A percentile compares a stretch with the other conserved stretches of the same genome.
Conservation (phyloP, 2,329 filamentous ascomycete species). For the Talaromyces marneffei region DNA sequence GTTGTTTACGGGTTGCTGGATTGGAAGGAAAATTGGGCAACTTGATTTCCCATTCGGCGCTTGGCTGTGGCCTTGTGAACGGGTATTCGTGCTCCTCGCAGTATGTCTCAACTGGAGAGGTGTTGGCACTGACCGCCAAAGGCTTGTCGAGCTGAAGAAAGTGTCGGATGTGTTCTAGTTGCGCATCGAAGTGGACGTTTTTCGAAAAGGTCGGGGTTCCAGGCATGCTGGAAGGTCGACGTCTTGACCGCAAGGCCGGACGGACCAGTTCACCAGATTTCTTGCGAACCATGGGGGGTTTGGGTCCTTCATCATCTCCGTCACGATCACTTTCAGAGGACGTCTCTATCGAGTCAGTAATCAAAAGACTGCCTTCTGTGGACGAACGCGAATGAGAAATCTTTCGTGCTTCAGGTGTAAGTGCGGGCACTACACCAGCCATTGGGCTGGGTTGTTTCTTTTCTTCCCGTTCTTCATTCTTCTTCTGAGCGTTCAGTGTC, state of each 20-base stretch:
- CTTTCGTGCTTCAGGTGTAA: slow-evolving; percentile 8
- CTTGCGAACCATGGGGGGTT: slow-evolving; percentile 92
- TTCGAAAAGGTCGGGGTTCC: slow-evolving; percentile 94
- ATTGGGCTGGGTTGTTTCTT: slow-evolving; percentile 12
- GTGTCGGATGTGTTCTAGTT: slow-evolving; percentile 91
- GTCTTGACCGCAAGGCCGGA: slow-evolving; percentile 71
- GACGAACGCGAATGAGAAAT: slow-evolving; percentile 26
- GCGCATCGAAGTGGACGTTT: slow-evolving; percentile 96
- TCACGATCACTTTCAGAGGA: slow-evolving; percentile 37
- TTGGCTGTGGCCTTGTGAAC: slow-evolving; percentile 56
- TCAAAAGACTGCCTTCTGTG: slow-evolving; percentile 51
- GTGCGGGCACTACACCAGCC: neutral
- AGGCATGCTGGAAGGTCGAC: slow-evolving; percentile 91
- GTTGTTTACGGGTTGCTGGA: slow-evolving; percentile 48
- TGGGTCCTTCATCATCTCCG: slow-evolving; percentile 55
- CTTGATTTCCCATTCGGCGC: slow-evolving; percentile 79
- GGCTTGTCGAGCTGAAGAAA: slow-evolving; percentile 92
- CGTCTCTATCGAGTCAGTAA: slow-evolving; percentile 38
- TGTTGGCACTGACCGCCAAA: slow-evolving; percentile 90
- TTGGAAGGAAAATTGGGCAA: slow-evolving; percentile 76
- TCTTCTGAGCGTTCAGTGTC: slow-evolving; percentile 33
- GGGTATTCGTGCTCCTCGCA: slow-evolving; percentile 87
- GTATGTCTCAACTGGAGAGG: slow-evolving; percentile 82
- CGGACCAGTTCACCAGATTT: slow-evolving; percentile 96
- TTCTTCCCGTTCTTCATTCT: slow-evolving; percentile 41